phyloP scores from a whole-genome alignment of 148 eudicot genomes.

The Selenicereus undatus region DNA sequence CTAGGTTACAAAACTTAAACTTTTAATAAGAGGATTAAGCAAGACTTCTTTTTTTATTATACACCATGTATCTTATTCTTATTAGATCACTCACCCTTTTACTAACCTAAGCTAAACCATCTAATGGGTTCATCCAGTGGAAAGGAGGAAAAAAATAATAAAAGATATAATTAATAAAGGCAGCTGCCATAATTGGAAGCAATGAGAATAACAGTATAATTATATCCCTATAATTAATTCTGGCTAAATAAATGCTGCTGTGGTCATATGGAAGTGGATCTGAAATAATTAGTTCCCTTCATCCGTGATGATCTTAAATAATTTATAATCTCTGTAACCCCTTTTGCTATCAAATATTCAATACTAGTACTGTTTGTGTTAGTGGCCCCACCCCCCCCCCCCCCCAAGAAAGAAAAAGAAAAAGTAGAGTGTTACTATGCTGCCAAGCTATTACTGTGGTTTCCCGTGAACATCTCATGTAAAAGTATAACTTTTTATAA shows the following conservation, averaged over 20 bases:
- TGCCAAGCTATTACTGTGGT: not conserved
- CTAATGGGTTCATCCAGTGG: too few relatives aligned
- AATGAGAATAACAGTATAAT: not conserved
- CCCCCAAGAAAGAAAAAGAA: not conserved
- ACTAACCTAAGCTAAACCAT: too few relatives aligned
- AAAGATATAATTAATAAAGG: too few relatives aligned
- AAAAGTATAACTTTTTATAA: too few relatives aligned
- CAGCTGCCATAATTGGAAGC: not conserved
- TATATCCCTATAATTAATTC: constrained; percentile 2
- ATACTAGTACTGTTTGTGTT: not conserved
- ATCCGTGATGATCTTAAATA: not conserved
- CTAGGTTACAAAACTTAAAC: too few relatives aligned
- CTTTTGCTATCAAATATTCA: not conserved
- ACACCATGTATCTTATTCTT: too few relatives aligned
- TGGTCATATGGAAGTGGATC: constrained; percentile 8
- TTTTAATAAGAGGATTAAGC: too few relatives aligned
- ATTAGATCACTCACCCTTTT: too few relatives aligned
- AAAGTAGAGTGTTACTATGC: not conserved
- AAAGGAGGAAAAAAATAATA: too few relatives aligned
- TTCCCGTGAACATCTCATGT: constrained; percentile 10
- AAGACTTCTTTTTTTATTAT: too few relatives aligned
- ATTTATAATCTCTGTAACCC: not conserved
- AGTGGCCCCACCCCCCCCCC: not conserved
- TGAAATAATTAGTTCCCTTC: not conserved
- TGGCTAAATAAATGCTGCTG: not conserved